Conservation (phyloP, 1,139 yeast species). For the Scheffersomyces stambukii region DNA sequence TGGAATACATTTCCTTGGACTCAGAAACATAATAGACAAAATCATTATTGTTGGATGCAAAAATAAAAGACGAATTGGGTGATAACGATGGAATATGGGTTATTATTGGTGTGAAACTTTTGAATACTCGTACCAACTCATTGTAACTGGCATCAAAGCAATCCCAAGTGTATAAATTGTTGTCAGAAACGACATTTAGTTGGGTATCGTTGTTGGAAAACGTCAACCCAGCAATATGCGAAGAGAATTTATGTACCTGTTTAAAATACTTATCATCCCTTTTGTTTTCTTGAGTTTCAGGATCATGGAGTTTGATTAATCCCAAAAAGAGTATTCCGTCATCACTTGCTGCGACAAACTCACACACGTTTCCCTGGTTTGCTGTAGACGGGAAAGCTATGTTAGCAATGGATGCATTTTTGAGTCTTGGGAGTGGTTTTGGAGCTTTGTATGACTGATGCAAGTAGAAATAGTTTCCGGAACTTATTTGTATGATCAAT, state of each 20-base stretch:
- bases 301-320: slow-evolving; percentile 23
- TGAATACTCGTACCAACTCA: slow-evolving; percentile 29
- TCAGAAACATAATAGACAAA: slow-evolving; percentile 15
- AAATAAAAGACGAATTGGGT: slow-evolving; percentile 3
- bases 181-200: slow-evolving; percentile 19
- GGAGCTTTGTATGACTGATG: slow-evolving; percentile 28
- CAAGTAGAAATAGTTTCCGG: slow-evolving; percentile 25
- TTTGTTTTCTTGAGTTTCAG: slow-evolving; percentile 22
- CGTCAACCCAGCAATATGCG: slow-evolving; percentile 16
- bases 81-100: slow-evolving; percentile 1
- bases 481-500: slow-evolving; percentile 26
- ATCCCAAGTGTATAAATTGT: slow-evolving; percentile 28
- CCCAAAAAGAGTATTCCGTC: slow-evolving; percentile 30
- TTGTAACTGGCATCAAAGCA: slow-evolving; percentile 27
- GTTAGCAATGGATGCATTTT: slow-evolving; percentile 21
- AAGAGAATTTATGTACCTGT: slow-evolving; percentile 19
- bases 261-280: slow-evolving; percentile 37
- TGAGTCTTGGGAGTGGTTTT: slow-evolving; percentile 30
- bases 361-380: too few relatives aligned
- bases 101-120: slow-evolving; percentile 22
- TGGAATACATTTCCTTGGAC: slow-evolving; percentile 18
- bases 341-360: slow-evolving; percentile 23
- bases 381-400: slow-evolving; percentile 23
- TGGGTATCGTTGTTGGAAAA: slow-evolving; percentile 21
- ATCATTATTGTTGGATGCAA: slow-evolving; percentile 12